Percentiles rank a stretch among this genome's conserved stretches.
These are phyloP conservation scores for Cyclaneusma minus DNA, from an alignment of 2,329 filamentous ascomycete species.

Conservation along the genomic window DNA sequence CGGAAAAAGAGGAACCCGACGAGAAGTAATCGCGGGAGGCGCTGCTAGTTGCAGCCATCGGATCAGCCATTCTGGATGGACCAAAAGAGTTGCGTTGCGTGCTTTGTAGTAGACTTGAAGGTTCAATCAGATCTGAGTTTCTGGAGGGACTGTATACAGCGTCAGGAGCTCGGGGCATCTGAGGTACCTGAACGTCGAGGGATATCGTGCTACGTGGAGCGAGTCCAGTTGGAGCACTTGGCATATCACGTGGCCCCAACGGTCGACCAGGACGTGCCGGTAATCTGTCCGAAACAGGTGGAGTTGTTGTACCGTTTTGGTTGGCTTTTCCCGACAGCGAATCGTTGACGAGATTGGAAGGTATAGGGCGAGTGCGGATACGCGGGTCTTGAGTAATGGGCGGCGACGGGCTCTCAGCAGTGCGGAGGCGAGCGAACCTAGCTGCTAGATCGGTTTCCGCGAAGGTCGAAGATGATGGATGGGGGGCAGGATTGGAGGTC, in stretches of 20 bases:
- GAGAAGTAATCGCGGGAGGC: too few relatives aligned
- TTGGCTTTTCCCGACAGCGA: too few relatives aligned
- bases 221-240: constrained; percentile 10
- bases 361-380: constrained; percentile 32
- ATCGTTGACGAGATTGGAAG: constrained; percentile 4
- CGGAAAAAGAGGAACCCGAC: background rate
- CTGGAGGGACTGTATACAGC: constrained; percentile 20
- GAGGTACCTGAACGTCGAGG: constrained; percentile 12
- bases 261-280: too few relatives aligned
- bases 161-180: constrained; percentile 19
- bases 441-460: constrained; percentile 35
- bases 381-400: constrained; percentile 33
- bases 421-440: constrained; percentile 41
- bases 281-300: too few relatives aligned
- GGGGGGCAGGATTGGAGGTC: too few relatives aligned
- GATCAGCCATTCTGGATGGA: constrained; percentile 2
- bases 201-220: constrained; percentile 8
- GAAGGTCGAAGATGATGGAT: too few relatives aligned
- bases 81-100: constrained; percentile 3
- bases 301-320: too few relatives aligned
- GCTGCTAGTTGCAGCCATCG: too few relatives aligned
- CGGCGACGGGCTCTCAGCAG: constrained; percentile 18
- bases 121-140: constrained; percentile 9
- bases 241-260: constrained; percentile 16
- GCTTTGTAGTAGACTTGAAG: background rate